A percentile compares a stretch with the other conserved stretches of the same genome.
Conservation (phyloP, 352 stramenopile genomes). For the Globisporangium parvum region DNA sequence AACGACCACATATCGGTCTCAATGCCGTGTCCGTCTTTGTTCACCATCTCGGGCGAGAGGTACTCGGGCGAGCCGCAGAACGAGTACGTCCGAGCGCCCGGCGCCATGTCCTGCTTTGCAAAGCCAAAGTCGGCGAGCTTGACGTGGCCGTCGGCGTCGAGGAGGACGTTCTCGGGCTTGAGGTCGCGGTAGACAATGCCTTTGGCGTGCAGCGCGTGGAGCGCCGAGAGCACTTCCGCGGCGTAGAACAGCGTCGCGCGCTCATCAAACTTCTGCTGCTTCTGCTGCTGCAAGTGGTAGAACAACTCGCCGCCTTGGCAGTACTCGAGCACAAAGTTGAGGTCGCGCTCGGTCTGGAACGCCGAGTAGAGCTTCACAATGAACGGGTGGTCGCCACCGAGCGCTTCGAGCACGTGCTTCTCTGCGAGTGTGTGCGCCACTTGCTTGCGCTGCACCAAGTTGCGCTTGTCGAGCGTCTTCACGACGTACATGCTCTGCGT, state of each 20-base stretch:
- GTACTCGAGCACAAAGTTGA: slow-evolving; percentile 84
- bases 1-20: slow-evolving; percentile 87
- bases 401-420: slow-evolving; percentile 64
- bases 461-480: slow-evolving; percentile 80
- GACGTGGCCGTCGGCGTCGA: slow-evolving; percentile 71
- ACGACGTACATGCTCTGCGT: slow-evolving; percentile 65
- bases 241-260: slow-evolving; percentile 63
- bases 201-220: slow-evolving; percentile 52
- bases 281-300: slow-evolving; percentile 79
- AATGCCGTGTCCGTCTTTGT: slow-evolving; percentile 58
- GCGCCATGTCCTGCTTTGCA: slow-evolving; percentile 60
- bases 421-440: slow-evolving; percentile 74
- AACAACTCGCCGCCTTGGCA: slow-evolving; percentile 83
- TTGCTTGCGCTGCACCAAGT: slow-evolving; percentile 68
- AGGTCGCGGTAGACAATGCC: slow-evolving; percentile 68
- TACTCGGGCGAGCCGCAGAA: slow-evolving; percentile 85
- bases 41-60: slow-evolving; percentile 82
- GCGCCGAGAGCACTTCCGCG: slow-evolving; percentile 57
- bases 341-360: slow-evolving; percentile 70
- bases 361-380: slow-evolving; percentile 67
- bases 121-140: slow-evolving; percentile 84
- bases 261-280: slow-evolving; percentile 63
- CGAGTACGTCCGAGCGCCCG: slow-evolving; percentile 56
- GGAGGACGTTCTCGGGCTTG: slow-evolving; percentile 74
- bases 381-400: slow-evolving; percentile 59